A percentile compares a stretch with the other conserved stretches of the same genome.
Evolutionary conservation across 768 basidiomycete genomes (phyloP).

Genomic region (Xanthoconium stramineum): DNA sequence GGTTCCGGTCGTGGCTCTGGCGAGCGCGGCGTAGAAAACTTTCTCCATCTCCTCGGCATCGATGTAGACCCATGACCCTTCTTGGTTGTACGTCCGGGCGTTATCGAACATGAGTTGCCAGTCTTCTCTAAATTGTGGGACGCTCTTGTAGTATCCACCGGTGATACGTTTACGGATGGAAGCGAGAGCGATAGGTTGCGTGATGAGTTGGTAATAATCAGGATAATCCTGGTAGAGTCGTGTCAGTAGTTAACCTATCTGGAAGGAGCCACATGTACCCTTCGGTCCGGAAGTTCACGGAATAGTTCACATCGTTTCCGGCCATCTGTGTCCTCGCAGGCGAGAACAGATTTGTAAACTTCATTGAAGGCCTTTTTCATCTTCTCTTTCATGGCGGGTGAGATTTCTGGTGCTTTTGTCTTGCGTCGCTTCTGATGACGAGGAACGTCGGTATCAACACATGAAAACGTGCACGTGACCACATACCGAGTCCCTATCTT

Average conservation of each 20-base stretch:
- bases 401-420: constrained; percentile 57
- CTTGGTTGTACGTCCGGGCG: constrained; percentile 90
- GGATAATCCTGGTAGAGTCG: constrained; percentile 67
- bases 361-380: constrained; percentile 85
- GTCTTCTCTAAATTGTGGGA: constrained; percentile 70
- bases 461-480: background rate
- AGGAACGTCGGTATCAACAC: background rate
- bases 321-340: constrained; percentile 67
- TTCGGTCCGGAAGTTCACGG: constrained; percentile 78
- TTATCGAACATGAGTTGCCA: constrained; percentile 93
- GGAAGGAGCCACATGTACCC: constrained; percentile 40
- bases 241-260: constrained; percentile 10
- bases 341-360: constrained; percentile 69
- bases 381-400: constrained; percentile 59
- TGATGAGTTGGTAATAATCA: constrained; percentile 89
- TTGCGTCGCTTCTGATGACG: constrained; percentile 78
- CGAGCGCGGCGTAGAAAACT: constrained; percentile 71
- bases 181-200: constrained; percentile 82
- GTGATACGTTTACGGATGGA: constrained; percentile 77
- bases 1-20: constrained; percentile 59
- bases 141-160: constrained; percentile 66
- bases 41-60: constrained; percentile 95
- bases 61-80: constrained; percentile 92
- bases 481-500: constrained; percentile 68
- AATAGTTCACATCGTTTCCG: constrained; percentile 86